Conservation (phyloP, 2,329 filamentous ascomycete genomes). For the Aspergillus ochraceoroseus region DNA sequence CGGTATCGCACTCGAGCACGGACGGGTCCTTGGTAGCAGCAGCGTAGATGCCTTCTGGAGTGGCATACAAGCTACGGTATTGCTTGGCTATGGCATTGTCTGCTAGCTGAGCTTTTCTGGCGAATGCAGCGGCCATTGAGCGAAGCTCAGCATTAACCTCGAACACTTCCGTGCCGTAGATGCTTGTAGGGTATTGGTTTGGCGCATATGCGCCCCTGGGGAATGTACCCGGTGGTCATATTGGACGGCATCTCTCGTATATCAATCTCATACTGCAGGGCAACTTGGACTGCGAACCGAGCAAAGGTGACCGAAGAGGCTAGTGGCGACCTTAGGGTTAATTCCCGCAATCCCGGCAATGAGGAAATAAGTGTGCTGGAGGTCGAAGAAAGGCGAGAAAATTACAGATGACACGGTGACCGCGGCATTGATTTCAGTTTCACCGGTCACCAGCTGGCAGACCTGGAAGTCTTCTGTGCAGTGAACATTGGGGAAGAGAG, state of each 20-base stretch:
- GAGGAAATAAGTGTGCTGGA: conserved; percentile 65
- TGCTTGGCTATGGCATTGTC: conserved; percentile 48
- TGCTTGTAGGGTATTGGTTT: conserved; percentile 52
- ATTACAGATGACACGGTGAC: conserved; percentile 59
- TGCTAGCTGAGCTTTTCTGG: conserved; percentile 49
- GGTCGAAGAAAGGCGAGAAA: conserved; percentile 59
- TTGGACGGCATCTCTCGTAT: conserved; percentile 61
- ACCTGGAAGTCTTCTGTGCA: conserved; percentile 58
- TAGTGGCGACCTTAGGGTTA: conserved; percentile 62
- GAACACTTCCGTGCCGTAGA: conserved; percentile 67
- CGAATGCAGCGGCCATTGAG: conserved; percentile 50
- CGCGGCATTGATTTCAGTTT: conserved; percentile 71
- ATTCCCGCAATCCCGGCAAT: conserved; percentile 69
- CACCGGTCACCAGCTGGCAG: conserved; percentile 65
- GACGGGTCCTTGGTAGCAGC: conserved; percentile 48
- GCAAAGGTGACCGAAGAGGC: conserved; percentile 64
- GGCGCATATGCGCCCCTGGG: conserved; percentile 56
- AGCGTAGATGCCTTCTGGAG: conserved; percentile 32
- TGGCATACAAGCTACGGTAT: conserved; percentile 54
- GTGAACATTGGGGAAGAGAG: conserved; percentile 60
- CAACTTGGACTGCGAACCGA: conserved; percentile 67
- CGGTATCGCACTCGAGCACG: conserved; percentile 61
- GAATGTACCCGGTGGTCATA: conserved; percentile 64
- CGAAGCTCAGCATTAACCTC: conserved; percentile 59
- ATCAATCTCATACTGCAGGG: conserved; percentile 71